A percentile compares a stretch with the other conserved stretches of the same genome.
Conservation (phyloP, 164 flowering plant species). For the Paratinospora sagittata region DNA sequence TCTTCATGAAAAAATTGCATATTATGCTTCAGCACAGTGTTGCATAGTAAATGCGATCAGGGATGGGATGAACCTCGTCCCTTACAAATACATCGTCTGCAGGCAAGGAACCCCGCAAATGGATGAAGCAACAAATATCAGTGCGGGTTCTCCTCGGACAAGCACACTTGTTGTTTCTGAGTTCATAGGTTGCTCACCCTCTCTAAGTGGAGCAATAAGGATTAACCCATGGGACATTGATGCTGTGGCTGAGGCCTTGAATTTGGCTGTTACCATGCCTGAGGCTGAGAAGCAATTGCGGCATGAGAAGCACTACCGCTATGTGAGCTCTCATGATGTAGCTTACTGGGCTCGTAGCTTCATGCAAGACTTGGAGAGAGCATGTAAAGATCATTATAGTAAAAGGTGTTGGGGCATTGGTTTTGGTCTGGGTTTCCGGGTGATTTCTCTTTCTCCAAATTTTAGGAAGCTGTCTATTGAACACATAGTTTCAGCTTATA, state of each 20-base stretch:
- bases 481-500: constrained; percentile 53
- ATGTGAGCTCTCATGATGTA: constrained; percentile 70
- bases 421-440: constrained; percentile 61
- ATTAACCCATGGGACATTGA: constrained; percentile 81
- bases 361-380: constrained; percentile 63
- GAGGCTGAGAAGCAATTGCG: constrained; percentile 64
- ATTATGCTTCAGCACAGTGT: constrained; percentile 68
- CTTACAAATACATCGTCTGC: constrained; percentile 71
- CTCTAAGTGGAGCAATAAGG: constrained; percentile 79
- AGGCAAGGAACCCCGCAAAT: constrained; percentile 53
- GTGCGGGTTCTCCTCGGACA: constrained; percentile 34
- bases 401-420: constrained; percentile 79
- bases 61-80: constrained; percentile 87
- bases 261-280: constrained; percentile 42
- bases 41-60: constrained; percentile 83
- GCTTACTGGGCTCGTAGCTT: constrained; percentile 79
- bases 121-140: constrained; percentile 39
- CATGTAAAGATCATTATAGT: constrained; percentile 56
- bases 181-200: constrained; percentile 81
- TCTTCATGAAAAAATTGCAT: constrained; percentile 63
- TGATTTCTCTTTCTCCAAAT: constrained; percentile 62
- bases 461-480: constrained; percentile 58
- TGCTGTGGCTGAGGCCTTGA: constrained; percentile 71
- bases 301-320: constrained; percentile 75
- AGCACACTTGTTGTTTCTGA: constrained; percentile 82